phyloP scores from a whole-genome alignment of 2,329 filamentous ascomycete species.

The Nigrospora osmanthi region DNA sequence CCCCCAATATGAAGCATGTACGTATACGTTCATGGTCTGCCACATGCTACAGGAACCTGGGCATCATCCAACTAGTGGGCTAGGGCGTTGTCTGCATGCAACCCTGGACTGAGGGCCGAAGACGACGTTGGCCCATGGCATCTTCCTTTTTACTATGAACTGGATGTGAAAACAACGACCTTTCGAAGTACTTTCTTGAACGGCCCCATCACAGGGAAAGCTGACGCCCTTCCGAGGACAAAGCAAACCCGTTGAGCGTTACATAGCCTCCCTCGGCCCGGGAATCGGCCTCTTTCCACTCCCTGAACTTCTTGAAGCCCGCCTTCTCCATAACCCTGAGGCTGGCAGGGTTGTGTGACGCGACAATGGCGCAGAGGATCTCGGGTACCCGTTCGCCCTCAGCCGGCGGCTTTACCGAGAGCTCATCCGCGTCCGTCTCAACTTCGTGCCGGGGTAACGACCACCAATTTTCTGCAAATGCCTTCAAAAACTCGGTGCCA shows the following conservation, averaged over 20 bases:
- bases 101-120: no score
- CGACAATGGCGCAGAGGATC: conserved; percentile 37
- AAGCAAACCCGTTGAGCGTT: conserved; percentile 7
- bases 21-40: no score
- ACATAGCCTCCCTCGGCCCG: conserved; percentile 4
- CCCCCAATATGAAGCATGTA: no score
- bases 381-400: conserved; percentile 25
- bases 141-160: no score
- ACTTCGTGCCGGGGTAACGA: conserved; percentile 36
- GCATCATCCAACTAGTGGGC: no score
- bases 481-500: conserved; percentile 47
- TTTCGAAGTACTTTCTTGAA: no score
- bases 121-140: no score
- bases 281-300: conserved; percentile 23
- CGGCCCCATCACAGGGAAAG: no score
- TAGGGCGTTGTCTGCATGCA: no score
- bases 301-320: conserved; percentile 42
- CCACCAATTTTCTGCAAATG: conserved; percentile 38
- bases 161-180: no score
- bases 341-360: conserved; percentile 42
- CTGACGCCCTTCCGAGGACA: background rate
- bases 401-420: conserved; percentile 20
- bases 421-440: conserved; percentile 32
- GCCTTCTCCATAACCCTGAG: conserved; percentile 47
- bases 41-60: no score